Evolutionary conservation across 208 protist species (phyloP), one percentile per base, ranked within the genome.

Genomic region (Angomonas ambiguus): DNA sequence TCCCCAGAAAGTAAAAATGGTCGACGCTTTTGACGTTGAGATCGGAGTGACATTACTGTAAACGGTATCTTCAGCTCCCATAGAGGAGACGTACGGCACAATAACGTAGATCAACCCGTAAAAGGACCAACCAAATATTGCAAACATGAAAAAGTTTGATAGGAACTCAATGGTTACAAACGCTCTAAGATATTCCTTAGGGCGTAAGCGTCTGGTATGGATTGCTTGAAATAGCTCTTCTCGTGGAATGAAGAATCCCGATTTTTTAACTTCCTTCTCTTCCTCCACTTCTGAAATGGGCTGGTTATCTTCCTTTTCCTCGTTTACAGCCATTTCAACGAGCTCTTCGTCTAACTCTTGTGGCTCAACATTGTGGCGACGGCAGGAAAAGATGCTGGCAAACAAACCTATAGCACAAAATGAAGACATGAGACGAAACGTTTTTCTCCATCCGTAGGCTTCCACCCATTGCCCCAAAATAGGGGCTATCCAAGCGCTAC

Each of bases 31-130:
- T 57, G 76, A 67, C 56, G 71, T 80, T 48, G 70, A 72, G 45
- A 93, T 90, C 25, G 71, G 41, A 1, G 34, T 31, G 18, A 74
- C 66, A 35, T 82, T 55, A n/a, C 56, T 72, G 69, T 93, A 93
- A 13, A 89, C 84, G 11, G 87, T 93, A 22, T 72, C 80, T 6
- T 61, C 67, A 18, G 53, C 66, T 10, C 87, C 87, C 82, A 91
- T 91, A 22, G 84, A 87, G n/a, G 87, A 89, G 11, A 89, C 82
- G 65, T 89, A 93, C 28, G 82, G 81, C 41, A 91, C 79, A n/a
- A 67, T 72, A 1, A 78, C 56, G 65, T 89, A 91, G 67, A 93
- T 88, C n/a, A 91, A 53, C 20, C 82, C 80, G 70, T 82, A 93
- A 69, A 93, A 93, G 55, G 82, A 74, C 81, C 81, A 93, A 20